phyloP scores from a whole-genome alignment of 2,329 filamentous ascomycete genomes.

The Eurotiales sp. region DNA sequence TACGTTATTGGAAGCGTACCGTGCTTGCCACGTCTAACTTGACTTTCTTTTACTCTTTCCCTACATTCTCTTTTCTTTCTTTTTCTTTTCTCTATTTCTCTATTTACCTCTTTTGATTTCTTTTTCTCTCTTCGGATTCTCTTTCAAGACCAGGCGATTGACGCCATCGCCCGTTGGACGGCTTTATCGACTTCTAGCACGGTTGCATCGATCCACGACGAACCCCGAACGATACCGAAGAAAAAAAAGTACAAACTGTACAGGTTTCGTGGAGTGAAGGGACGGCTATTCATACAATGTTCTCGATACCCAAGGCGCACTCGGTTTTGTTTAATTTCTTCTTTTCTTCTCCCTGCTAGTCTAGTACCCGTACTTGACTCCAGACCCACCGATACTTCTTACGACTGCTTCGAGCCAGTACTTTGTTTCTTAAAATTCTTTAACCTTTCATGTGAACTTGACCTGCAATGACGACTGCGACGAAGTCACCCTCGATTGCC shows the following conservation, averaged over 20 bases:
- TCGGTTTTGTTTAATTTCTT: conserved; percentile 12
- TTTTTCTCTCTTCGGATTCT: conserved; percentile 26
- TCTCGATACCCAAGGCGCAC: conserved; percentile 39
- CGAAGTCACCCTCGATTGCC: conserved; percentile 1
- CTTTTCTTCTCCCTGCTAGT: not conserved
- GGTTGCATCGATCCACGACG: conserved; percentile 10
- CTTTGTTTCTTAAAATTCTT: not conserved
- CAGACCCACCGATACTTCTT: no score
- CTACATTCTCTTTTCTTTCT: conserved; percentile 14
- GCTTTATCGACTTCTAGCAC: not conserved
- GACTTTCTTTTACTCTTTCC: conserved; percentile 7
- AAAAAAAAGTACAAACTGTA: not conserved
- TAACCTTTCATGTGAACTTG: conserved; percentile 11
- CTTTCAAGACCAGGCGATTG: conserved; percentile 3
- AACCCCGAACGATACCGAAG: conserved; percentile 2
- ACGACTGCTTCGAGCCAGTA: conserved; percentile 8
- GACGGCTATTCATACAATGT: conserved; percentile 11
- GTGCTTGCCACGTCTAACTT: conserved; percentile 13
- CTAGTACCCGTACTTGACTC: not conserved
- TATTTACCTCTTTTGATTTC: conserved; percentile 18
- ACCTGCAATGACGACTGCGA: conserved; percentile 11
- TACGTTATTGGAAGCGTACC: conserved; percentile 16
- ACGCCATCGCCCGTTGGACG: not conserved
- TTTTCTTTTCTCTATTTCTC: conserved; percentile 22
- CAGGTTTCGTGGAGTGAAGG: not conserved